Evolutionary conservation across 75 land plant species (phyloP).

Genomic region (Pinus tabuliformis): DNA sequence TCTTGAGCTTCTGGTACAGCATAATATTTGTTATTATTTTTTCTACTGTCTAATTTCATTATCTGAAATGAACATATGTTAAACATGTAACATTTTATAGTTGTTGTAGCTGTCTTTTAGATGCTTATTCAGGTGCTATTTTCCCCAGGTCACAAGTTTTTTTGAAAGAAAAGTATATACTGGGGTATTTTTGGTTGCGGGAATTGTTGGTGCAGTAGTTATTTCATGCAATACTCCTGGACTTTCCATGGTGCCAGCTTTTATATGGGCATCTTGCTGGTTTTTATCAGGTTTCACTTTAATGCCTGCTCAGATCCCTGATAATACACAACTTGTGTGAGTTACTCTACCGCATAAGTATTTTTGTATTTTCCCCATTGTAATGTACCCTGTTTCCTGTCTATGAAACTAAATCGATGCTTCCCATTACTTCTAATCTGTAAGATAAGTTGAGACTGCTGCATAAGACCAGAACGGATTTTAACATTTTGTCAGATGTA

Average conservation of each 20-base stretch:
- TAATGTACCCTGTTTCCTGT: too few species aligned
- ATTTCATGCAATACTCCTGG: slow-evolving; percentile 38
- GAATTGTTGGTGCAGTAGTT: slow-evolving; percentile 60
- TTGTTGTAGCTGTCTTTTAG: slow-evolving; percentile 3
- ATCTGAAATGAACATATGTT: neutral
- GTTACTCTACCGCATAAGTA: slow-evolving; percentile 1
- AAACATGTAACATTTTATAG: neutral
- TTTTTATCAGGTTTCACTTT: slow-evolving; percentile 83
- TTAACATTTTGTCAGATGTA: too few species aligned
- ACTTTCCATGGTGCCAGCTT: slow-evolving; percentile 55
- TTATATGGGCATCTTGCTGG: slow-evolving; percentile 78
- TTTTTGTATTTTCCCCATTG: too few species aligned
- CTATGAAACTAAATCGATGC: too few species aligned
- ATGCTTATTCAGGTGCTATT: neutral
- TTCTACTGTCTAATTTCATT: neutral
- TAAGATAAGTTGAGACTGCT: too few species aligned
- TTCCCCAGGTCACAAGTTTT: slow-evolving; percentile 80
- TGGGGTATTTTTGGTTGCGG: slow-evolving; percentile 67
- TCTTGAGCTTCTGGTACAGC: slow-evolving; percentile 80
- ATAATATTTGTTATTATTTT: slow-evolving; percentile 9
- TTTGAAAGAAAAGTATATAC: slow-evolving; percentile 81
- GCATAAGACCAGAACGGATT: too few species aligned
- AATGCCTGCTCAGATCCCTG: slow-evolving; percentile 92
- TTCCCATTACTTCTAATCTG: too few species aligned
- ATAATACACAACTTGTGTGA: slow-evolving; percentile 82